Conservation (phyloP, 345 rosid genomes). For the Geranium rotundifolium region DNA sequence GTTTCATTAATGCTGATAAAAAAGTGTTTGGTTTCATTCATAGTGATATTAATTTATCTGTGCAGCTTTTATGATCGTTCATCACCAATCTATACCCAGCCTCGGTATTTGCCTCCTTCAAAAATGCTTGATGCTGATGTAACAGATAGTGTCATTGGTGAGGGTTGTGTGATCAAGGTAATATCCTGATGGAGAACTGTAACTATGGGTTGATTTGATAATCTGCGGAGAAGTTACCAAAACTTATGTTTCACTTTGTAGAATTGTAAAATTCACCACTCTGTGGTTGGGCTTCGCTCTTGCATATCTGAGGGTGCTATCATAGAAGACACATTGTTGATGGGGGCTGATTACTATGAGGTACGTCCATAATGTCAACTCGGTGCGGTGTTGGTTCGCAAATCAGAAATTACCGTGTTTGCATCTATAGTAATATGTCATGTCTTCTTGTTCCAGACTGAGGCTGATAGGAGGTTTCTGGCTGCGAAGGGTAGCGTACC, state of each 20-base stretch:
- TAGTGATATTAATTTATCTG: constrained; percentile 7
- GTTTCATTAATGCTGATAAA: not conserved
- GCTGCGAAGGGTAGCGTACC: constrained; percentile 91
- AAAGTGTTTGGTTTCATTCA: not conserved
- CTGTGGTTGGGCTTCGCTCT: constrained; percentile 88
- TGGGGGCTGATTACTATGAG: constrained; percentile 98
- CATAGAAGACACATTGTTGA: constrained; percentile 77
- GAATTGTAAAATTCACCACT: constrained; percentile 95
- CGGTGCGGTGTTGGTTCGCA: not conserved
- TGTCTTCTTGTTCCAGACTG: constrained; percentile 40
- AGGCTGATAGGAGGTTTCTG: constrained; percentile 72
- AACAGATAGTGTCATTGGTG: constrained; percentile 90
- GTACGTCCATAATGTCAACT: constrained; percentile 15
- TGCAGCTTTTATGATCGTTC: constrained; percentile 92
- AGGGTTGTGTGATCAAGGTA: constrained; percentile 93
- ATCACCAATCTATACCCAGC: constrained; percentile 92
- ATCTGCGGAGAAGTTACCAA: not conserved
- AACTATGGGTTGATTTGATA: not conserved
- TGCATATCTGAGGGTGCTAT: constrained; percentile 95
- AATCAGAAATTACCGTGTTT: not conserved
- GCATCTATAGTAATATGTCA: not conserved
- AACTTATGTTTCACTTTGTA: constrained; percentile 13
- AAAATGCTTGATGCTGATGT: constrained; percentile 99
- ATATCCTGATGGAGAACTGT: not conserved
- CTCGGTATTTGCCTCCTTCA: constrained; percentile 90